phyloP scores from a whole-genome alignment of 208 protist genomes.

The Crithidia thermophila region DNA sequence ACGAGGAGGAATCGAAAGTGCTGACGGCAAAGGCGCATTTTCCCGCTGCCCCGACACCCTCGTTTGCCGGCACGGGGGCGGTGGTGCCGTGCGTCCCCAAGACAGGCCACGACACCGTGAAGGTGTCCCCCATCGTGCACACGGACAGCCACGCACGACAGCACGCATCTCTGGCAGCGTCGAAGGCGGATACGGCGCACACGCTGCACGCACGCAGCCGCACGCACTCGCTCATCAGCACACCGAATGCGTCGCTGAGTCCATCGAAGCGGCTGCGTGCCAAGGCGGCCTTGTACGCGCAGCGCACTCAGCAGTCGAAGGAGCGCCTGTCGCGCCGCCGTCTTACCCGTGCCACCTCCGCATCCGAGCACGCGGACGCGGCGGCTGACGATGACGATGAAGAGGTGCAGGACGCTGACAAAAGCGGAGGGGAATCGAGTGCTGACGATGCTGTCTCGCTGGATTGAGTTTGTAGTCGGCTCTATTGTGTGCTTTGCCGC shows the following conservation, averaged over 20 bases:
- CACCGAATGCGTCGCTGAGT: not conserved
- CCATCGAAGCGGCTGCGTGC: conserved; percentile 12
- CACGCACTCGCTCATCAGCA: not conserved
- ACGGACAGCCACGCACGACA: not conserved
- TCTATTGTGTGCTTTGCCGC: too few relatives aligned
- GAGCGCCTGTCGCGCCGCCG: not conserved
- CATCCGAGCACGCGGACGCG: too few relatives aligned
- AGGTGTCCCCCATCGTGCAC: too few relatives aligned
- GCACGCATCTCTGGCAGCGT: too few relatives aligned
- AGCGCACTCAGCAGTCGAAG: not conserved
- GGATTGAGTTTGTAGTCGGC: too few relatives aligned
- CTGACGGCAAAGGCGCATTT: not conserved
- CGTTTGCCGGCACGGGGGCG: not conserved
- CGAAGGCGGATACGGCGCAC: not conserved
- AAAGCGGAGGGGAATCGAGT: not conserved
- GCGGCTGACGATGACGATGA: not conserved
- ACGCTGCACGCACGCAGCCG: not conserved
- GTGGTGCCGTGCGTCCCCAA: not conserved
- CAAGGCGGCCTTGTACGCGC: conserved; percentile 12
- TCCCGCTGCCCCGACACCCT: not conserved
- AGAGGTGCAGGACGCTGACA: not conserved
- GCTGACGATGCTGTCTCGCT: not conserved
- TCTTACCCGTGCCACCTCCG: not conserved
- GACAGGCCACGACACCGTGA: not conserved
- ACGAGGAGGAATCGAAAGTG: not conserved